phyloP scores from a whole-genome alignment of 495 filamentous ascomycete species.

The Penicillium roqueforti region DNA sequence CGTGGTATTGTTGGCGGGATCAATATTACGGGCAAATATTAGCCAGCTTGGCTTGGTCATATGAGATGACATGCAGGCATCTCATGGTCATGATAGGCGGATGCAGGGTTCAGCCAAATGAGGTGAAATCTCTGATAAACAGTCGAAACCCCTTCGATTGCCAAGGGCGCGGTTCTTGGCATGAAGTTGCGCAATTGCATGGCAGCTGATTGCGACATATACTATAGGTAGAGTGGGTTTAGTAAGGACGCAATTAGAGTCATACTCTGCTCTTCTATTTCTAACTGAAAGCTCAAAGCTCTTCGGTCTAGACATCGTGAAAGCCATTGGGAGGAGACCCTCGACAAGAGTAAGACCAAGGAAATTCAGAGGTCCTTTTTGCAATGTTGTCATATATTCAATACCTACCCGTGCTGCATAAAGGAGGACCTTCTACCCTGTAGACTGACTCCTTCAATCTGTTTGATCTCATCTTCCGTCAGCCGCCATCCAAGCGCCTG shows the following conservation, averaged over 20 bases:
- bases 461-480: constrained; percentile 21
- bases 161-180: constrained; percentile 3
- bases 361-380: neutral
- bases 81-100: neutral
- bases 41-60: neutral
- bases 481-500: constrained; percentile 27
- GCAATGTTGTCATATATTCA: neutral
- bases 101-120: neutral
- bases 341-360: neutral
- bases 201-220: neutral
- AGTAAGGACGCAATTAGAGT: neutral
- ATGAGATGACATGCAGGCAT: neutral
- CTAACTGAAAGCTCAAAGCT: neutral
- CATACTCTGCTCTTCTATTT: neutral
- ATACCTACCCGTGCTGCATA: constrained; percentile 23
- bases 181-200: neutral
- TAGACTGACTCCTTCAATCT: constrained; percentile 25
- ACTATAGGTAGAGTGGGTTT: neutral
- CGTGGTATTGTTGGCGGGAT: neutral
- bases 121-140: neutral
- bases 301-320: neutral
- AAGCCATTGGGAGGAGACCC: neutral
- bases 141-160: neutral
- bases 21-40: neutral
- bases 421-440: constrained; percentile 17